Conservation (phyloP, 768 basidiomycete genomes). For the Rhodotorula kratochvilovae region DNA sequence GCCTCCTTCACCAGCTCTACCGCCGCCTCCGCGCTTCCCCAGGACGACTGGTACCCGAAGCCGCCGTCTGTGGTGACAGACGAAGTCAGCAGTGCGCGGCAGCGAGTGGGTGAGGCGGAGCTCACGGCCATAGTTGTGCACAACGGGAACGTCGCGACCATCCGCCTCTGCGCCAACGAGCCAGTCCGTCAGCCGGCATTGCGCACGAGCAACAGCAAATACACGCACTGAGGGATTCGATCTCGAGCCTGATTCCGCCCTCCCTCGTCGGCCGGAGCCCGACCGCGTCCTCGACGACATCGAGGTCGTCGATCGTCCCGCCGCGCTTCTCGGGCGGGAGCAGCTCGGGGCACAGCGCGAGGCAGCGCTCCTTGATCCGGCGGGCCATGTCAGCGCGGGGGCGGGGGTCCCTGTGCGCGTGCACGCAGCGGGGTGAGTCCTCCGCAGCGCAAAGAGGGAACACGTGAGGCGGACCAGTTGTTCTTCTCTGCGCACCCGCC, state of each 20-base stretch:
- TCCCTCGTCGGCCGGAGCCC: conserved; percentile 66
- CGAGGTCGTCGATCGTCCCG: conserved; percentile 48
- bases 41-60: conserved; percentile 62
- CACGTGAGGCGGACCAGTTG: conserved; percentile 15
- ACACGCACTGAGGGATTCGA: conserved; percentile 42
- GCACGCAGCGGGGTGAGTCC: not conserved
- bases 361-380: conserved; percentile 29
- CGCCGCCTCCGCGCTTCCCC: conserved; percentile 60
- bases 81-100: not conserved
- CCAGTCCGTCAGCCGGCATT: too few species aligned
- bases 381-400: conserved; percentile 23
- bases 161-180: not conserved
- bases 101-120: conserved; percentile 3
- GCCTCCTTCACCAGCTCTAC: conserved; percentile 47
- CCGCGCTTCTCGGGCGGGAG: conserved; percentile 30
- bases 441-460: not conserved
- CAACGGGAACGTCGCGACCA: conserved; percentile 51
- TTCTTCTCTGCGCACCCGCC: conserved; percentile 47
- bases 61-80: conserved; percentile 57
- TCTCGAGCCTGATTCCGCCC: conserved; percentile 63
- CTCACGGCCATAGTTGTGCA: conserved; percentile 64
- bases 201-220: not conserved
- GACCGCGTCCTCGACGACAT: conserved; percentile 53
- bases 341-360: conserved; percentile 29
- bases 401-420: conserved; percentile 19